Percentiles rank a stretch among this genome's conserved stretches.
phyloP scores from a whole-genome alignment of 1,284 basidiomycete species.

The Crucibulum cyathiforme region DNA sequence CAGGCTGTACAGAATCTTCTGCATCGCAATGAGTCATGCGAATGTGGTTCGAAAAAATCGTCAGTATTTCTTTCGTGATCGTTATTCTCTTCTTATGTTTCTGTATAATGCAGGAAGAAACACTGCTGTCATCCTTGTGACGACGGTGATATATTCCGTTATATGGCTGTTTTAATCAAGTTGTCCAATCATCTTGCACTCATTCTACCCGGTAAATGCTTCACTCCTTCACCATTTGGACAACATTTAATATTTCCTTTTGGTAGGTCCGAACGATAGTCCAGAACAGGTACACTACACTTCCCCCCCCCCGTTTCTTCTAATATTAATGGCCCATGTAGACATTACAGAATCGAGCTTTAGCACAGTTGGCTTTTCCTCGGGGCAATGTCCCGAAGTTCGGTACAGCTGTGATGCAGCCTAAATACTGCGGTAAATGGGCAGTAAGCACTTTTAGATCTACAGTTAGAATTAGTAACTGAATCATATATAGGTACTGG shows the following conservation, averaged over 20 bases:
- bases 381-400: conserved; percentile 62
- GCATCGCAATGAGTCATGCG: conserved; percentile 71
- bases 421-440: conserved; percentile 86
- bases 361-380: conserved; percentile 64
- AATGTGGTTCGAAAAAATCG: conserved; percentile 68
- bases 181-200: conserved; percentile 85
- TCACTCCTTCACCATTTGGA: not conserved
- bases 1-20: conserved; percentile 71
- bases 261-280: conserved; percentile 64
- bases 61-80: conserved; percentile 34
- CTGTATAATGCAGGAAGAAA: conserved; percentile 55
- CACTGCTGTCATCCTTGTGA: conserved; percentile 70
- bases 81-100: not conserved
- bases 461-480: not conserved
- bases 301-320: not conserved
- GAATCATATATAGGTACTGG: conserved; percentile 57
- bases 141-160: conserved; percentile 70
- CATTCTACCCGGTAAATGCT: conserved; percentile 70
- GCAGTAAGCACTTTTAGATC: conserved; percentile 48
- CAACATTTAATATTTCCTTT: conserved; percentile 3
- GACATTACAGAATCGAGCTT: conserved; percentile 63
- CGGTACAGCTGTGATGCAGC: conserved; percentile 62
- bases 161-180: conserved; percentile 81
- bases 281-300: conserved; percentile 60
- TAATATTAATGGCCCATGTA: conserved; percentile 29